Evolutionary conservation across 306 rosid species (phyloP).

Genomic region (Prunus kanzakura): DNA sequence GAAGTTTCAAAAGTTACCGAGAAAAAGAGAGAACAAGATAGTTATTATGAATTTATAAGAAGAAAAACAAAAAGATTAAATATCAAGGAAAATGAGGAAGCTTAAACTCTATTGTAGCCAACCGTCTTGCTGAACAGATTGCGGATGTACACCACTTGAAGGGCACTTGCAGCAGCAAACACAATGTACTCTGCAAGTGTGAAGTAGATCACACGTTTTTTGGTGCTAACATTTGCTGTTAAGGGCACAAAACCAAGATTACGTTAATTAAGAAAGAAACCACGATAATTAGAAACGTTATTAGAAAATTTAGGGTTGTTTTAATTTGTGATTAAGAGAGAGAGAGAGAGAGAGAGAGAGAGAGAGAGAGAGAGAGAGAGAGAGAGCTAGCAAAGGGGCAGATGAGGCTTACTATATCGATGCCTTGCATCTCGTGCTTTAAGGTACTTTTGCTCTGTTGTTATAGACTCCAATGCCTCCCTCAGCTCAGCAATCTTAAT

Average conservation of each 20-base stretch:
- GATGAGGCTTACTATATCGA: conserved; percentile 6
- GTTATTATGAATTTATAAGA: neutral
- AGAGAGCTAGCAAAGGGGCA: no score
- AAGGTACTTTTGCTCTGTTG: conserved; percentile 12
- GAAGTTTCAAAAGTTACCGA: neutral
- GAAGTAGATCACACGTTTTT: conserved; percentile 14
- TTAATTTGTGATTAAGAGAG: no score
- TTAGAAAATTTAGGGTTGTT: neutral
- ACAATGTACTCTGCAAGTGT: conserved; percentile 16
- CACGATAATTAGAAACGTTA: neutral
- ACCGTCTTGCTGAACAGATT: conserved; percentile 11
- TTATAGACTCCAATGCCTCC: conserved; percentile 14
- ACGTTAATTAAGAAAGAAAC: neutral
- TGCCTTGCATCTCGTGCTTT: conserved; percentile 6
- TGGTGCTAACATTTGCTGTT: conserved; percentile 19
- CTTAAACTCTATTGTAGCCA: conserved; percentile 10
- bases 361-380: no score
- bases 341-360: no score
- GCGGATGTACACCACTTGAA: conserved; percentile 22
- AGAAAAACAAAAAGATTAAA: neutral
- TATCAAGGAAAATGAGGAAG: neutral
- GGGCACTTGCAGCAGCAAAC: conserved; percentile 11
- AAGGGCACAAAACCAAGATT: neutral
- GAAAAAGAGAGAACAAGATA: neutral
- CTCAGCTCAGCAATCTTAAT: conserved; percentile 18